A percentile compares a stretch with the other conserved stretches of the same genome.
phyloP scores from a whole-genome alignment of 2,329 filamentous ascomycete genomes.

The Tolypocladium ophioglossoides region DNA sequence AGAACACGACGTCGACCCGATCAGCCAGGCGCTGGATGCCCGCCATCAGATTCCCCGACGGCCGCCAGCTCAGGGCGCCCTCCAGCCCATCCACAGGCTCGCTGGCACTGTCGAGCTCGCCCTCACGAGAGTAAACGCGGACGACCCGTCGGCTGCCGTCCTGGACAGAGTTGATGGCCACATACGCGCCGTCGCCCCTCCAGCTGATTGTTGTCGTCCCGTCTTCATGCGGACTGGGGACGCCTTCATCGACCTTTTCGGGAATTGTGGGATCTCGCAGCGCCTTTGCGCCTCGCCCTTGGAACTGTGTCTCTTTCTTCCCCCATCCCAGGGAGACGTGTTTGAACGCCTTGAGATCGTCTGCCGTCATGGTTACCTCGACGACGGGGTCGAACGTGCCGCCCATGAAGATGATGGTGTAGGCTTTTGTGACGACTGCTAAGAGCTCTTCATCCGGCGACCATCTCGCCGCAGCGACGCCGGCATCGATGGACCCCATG shows the following conservation, averaged over 20 bases:
- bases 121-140: constrained; percentile 83
- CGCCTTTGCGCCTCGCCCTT: constrained; percentile 78
- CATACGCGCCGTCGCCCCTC: constrained; percentile 87
- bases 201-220: constrained; percentile 67
- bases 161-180: constrained; percentile 77
- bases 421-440: constrained; percentile 67
- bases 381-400: constrained; percentile 77
- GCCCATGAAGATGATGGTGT: constrained; percentile 86
- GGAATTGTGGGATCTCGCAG: constrained; percentile 90
- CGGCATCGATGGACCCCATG: constrained; percentile 84
- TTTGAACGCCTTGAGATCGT: constrained; percentile 78
- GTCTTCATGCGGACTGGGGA: constrained; percentile 65
- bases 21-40: constrained; percentile 63
- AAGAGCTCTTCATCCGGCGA: constrained; percentile 91
- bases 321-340: constrained; percentile 98
- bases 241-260: constrained; percentile 78
- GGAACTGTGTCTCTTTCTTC: constrained; percentile 96
- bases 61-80: constrained; percentile 79
- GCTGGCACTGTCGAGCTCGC: constrained; percentile 81
- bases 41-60: constrained; percentile 83
- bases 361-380: constrained; percentile 58
- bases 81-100: constrained; percentile 94
- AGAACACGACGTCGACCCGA: constrained; percentile 78
- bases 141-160: constrained; percentile 62
- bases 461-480: constrained; percentile 84